phyloP scores from a whole-genome alignment of 108 stramenopile genomes.

The Skeletonema tropicum region DNA sequence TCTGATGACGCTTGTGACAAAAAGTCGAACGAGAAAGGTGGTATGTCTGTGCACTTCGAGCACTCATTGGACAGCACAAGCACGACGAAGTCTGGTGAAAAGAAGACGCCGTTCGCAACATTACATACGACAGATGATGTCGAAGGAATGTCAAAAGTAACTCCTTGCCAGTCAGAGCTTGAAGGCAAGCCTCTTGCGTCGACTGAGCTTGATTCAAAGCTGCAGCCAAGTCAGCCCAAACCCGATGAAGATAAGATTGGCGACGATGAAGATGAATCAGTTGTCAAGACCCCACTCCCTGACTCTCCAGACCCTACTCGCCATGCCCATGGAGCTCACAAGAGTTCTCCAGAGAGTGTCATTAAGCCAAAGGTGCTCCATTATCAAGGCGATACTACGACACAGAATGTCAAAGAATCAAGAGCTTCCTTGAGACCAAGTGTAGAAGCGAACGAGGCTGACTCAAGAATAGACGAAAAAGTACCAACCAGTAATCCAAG shows the following conservation, averaged over 20 bases:
- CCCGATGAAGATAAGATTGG: not conserved
- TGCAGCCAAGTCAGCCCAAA: not conserved
- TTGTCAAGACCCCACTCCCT: conserved; percentile 24
- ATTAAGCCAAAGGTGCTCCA: conserved; percentile 36
- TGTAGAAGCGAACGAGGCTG: not conserved
- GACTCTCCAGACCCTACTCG: conserved; percentile 32
- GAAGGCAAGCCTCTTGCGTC: not conserved
- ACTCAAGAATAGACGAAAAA: not conserved
- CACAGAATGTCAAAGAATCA: not conserved
- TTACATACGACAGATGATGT: not conserved
- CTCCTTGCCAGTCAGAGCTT: not conserved
- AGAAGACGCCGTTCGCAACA: not conserved
- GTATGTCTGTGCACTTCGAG: not conserved
- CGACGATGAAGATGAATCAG: not conserved
- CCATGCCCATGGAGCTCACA: conserved; percentile 24
- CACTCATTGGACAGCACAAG: not conserved
- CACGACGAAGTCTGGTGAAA: not conserved
- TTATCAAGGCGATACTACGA: conserved; percentile 5
- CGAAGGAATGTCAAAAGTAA: not conserved
- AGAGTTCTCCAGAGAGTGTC: conserved; percentile 41
- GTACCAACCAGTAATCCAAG: not conserved
- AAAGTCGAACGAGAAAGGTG: not conserved
- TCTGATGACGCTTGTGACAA: not conserved
- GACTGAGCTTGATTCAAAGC: not conserved
- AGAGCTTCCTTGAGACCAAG: not conserved